Conservation (phyloP, 768 basidiomycete species). For the Lanmaoa pseudosensibilis region DNA sequence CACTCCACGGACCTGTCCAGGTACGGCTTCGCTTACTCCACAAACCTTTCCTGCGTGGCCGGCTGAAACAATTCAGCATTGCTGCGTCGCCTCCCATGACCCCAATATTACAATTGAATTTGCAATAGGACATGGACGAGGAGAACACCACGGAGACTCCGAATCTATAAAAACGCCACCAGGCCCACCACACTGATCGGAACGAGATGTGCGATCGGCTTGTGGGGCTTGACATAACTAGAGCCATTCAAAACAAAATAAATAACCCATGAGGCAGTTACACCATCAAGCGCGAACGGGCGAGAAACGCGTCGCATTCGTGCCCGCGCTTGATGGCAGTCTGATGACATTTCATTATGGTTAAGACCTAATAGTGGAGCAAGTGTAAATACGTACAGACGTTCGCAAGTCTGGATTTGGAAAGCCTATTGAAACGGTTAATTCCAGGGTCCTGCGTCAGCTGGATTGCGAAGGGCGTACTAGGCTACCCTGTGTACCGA, state of each 20-base stretch:
- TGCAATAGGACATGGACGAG: slow-evolving; percentile 25
- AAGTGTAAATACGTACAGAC: slow-evolving; percentile 28
- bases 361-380: slow-evolving; percentile 22
- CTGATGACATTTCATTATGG: slow-evolving; percentile 14
- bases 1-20: slow-evolving; percentile 24
- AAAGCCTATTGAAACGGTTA: slow-evolving; percentile 11
- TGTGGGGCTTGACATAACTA: slow-evolving; percentile 7
- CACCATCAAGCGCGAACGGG: slow-evolving; percentile 17
- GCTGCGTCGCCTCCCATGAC: slow-evolving; percentile 22
- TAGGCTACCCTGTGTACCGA: neutral
- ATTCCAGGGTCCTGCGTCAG: slow-evolving; percentile 6
- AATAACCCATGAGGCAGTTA: slow-evolving; percentile 19
- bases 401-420: slow-evolving; percentile 18
- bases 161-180: slow-evolving; percentile 16
- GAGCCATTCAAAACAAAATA: slow-evolving; percentile 9
- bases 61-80: slow-evolving; percentile 6
- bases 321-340: slow-evolving; percentile 12
- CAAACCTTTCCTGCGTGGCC: slow-evolving; percentile 13
- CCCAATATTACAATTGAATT: slow-evolving; percentile 21
- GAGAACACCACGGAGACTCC: slow-evolving; percentile 27
- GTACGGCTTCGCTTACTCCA: slow-evolving; percentile 13
- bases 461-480: slow-evolving; percentile 10
- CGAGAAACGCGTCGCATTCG: slow-evolving; percentile 8
- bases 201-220: slow-evolving; percentile 25
- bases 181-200: slow-evolving; percentile 26